Conservation (phyloP, 257 asterid genomes). For the Primulina eburnea region DNA sequence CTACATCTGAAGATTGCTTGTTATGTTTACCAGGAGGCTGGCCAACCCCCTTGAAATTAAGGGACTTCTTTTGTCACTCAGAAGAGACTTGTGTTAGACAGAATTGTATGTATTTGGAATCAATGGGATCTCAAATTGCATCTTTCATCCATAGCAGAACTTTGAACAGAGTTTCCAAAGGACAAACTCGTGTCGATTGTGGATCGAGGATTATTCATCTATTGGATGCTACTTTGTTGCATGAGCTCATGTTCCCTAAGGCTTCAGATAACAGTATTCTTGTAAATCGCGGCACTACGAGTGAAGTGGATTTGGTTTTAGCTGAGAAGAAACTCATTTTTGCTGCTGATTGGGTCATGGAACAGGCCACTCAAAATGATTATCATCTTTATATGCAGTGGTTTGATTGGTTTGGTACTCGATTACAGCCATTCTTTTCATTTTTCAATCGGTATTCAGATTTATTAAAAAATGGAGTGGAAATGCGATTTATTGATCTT, state of each 20-base stretch:
- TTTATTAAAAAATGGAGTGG: constrained; percentile 47
- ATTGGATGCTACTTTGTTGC: constrained; percentile 49
- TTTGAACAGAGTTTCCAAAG: constrained; percentile 26
- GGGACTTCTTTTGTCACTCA: constrained; percentile 61
- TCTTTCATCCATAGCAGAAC: constrained; percentile 24
- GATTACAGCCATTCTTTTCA: constrained; percentile 43
- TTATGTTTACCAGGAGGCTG: constrained; percentile 82
- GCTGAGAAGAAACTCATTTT: constrained; percentile 48
- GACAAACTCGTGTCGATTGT: constrained; percentile 31
- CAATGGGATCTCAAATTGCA: constrained; percentile 61
- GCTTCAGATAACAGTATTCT: constrained; percentile 25
- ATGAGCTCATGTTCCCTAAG: constrained; percentile 42
- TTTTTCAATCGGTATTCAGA: constrained; percentile 46
- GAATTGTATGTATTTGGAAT: constrained; percentile 68
- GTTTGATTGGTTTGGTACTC: constrained; percentile 71
- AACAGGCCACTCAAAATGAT: constrained; percentile 81
- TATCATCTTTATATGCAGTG: constrained; percentile 58
- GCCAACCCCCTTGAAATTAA: constrained; percentile 75
- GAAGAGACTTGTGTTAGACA: constrained; percentile 65
- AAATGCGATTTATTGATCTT: constrained; percentile 39
- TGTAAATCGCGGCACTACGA: constrained; percentile 26
- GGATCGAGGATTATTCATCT: constrained; percentile 38
- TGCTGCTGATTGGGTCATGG: constrained; percentile 92
- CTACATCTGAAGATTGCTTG: constrained; percentile 43
- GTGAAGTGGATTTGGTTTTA: constrained; percentile 39